Conservation (phyloP, 2,329 filamentous ascomycete genomes). For the Mollisia scopiformis region DNA sequence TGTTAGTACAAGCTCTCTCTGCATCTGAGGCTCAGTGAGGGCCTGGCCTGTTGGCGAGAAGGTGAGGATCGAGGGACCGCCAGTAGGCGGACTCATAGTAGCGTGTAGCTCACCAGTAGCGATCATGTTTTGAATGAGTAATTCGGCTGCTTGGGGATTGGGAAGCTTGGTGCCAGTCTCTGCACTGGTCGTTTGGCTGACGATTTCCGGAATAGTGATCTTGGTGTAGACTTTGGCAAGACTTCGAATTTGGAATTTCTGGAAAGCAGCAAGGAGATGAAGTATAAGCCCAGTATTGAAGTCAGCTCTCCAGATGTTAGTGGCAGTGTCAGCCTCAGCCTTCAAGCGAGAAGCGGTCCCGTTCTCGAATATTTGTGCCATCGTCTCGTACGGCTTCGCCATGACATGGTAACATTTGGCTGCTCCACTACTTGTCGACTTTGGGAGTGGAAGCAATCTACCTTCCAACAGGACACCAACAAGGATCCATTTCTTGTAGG, state of each 20-base stretch:
- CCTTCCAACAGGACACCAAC: slow-evolving; percentile 74
- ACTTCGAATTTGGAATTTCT: slow-evolving; percentile 74
- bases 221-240: slow-evolving; percentile 73
- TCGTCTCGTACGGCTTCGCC: slow-evolving; percentile 69
- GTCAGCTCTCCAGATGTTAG: slow-evolving; percentile 68
- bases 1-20: slow-evolving; percentile 46
- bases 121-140: slow-evolving; percentile 59
- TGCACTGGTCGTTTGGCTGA: slow-evolving; percentile 54
- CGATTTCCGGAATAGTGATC: slow-evolving; percentile 57
- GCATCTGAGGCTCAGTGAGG: slow-evolving; percentile 55
- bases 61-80: slow-evolving; percentile 50
- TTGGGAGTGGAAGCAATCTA: slow-evolving; percentile 56
- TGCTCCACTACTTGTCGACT: slow-evolving; percentile 54
- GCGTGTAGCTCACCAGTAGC: slow-evolving; percentile 55
- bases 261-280: slow-evolving; percentile 71
- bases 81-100: slow-evolving; percentile 47
- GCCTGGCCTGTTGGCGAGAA: slow-evolving; percentile 49
- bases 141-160: slow-evolving; percentile 46
- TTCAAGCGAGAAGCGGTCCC: slow-evolving; percentile 61
- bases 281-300: slow-evolving; percentile 72
- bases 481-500: slow-evolving; percentile 90
- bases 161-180: slow-evolving; percentile 51
- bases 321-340: slow-evolving; percentile 63
- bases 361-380: slow-evolving; percentile 71
- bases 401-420: slow-evolving; percentile 60